Base-by-base conservation (phyloP, 768 basidiomycete species). In the Tylopilus sp. region DNA sequence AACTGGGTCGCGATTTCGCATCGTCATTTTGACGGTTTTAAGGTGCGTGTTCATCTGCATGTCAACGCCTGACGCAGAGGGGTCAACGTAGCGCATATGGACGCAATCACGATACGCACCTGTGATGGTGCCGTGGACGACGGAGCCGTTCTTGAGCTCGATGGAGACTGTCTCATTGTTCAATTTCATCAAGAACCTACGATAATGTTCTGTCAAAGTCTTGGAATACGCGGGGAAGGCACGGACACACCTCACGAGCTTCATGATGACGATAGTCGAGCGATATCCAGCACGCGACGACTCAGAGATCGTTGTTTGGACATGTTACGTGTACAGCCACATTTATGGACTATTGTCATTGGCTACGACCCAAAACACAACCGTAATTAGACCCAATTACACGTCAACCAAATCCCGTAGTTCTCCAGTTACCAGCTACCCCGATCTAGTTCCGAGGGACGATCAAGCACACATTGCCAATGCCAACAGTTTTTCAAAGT, bases 1-100 rank as follows among this genome's bases (percentile, higher is more conserved):
- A 25, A 85, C 74, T 5, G 94, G 91, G 51, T 94, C 91, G 55
- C 91, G 88, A 69, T 92, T 94, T 49, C 92, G 85, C 28, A 85
- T 80, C n/a, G 92, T 92, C 78, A 98, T 87, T 75, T 97, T 98
- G 59, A 99, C 91, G 44, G 93, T 92, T 78, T 99, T 99, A 48
- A 99, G 79, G 63, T 98, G 89, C 3, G 96, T 98, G 76, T 98
- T 98, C 96, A 99, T 99, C 66, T 96, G 93, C 81, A 96, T 94
- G 73, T 99, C 96, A 46, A 99, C 97, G 53, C 94, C 96, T 98
- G 38, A 70, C 16, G 36, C 14, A 34, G 41, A 51, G 45, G 36
- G 31, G 38, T 49, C 12, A 60, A 24, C 26, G 40, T 52, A 41
- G 5, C 12, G 40, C n/a, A 36, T 16, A 31, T 14, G 28, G 6